Evolutionary conservation across 2,329 filamentous ascomycete species (phyloP).

Genomic region (Penicillium sp.): DNA sequence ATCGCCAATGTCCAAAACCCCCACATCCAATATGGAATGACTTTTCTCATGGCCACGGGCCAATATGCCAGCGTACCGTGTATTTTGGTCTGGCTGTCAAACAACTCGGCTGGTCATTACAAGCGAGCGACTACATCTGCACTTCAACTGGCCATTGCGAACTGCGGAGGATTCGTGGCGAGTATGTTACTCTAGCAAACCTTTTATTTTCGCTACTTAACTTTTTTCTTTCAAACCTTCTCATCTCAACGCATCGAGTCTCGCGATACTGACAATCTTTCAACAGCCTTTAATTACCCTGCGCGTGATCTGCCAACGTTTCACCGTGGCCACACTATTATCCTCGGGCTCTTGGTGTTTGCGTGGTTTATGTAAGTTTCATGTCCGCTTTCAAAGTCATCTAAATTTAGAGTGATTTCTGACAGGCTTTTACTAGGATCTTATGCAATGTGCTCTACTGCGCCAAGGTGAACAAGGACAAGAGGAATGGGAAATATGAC

Average conservation of each 20-base stretch:
- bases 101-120: constrained; percentile 64
- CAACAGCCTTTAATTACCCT: constrained; percentile 52
- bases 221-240: not conserved
- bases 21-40: constrained; percentile 58
- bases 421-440: constrained; percentile 39
- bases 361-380: constrained; percentile 58
- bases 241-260: not conserved
- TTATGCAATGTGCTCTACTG: constrained; percentile 58
- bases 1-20: constrained; percentile 52
- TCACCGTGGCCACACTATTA: constrained; percentile 55
- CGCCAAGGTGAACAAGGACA: constrained; percentile 58
- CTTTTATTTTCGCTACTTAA: not conserved
- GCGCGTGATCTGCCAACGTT: constrained; percentile 52
- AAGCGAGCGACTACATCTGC: constrained; percentile 63
- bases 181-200: constrained; percentile 35
- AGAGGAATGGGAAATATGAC: constrained; percentile 54
- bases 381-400: not conserved
- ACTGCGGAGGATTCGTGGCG: constrained; percentile 61
- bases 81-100: constrained; percentile 60
- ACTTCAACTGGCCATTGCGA: constrained; percentile 60
- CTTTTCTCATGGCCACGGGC: constrained; percentile 61
- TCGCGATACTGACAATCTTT: not conserved
- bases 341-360: constrained; percentile 54
- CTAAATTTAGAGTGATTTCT: not conserved
- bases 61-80: constrained; percentile 59